Evolutionary conservation across 768 basidiomycete species (phyloP), one percentile per base, ranked within the genome.

Genomic region (Russula earlei): DNA sequence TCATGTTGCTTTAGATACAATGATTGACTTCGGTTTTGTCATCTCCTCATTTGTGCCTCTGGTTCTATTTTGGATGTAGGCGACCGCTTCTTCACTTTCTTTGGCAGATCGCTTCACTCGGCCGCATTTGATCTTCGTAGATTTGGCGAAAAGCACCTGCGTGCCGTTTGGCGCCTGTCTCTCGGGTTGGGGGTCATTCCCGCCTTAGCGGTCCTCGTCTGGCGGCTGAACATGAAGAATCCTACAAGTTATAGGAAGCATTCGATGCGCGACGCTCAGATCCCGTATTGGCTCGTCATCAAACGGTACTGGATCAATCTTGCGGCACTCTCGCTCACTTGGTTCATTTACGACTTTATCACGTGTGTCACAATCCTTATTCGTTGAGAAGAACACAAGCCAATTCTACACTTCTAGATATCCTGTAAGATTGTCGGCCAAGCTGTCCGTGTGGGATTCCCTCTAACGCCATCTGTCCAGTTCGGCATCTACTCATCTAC

Each of bases 321-420:
- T 22, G 65, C 77, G 2, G 91, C 88, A 1, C 80, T 96, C 49
- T 86, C 83, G 2, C 64, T 87, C 29, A 79, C 82, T 29, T 95
- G 92, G 91, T 89, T 89, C 69, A 72, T 90, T 38, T 90, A 90
- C 65, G 87, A 90, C 65, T 83, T 90, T 67, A 87, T 91, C 69
- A 75, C 74, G 78, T 85, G 17, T 47, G 11, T 50, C 14, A 14
- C 15, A 36, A 14, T 17, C 29, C 9, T 22, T 19, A 27, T 42
- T 3, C 20, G 6, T 38, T 25, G 2, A 36, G 34, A 7, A 2
- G 6, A 24, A 17, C 14, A 43, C 10, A 5, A 15, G 12, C 52
- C 51, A 41, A 50, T 38, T 27, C 11, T 47, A 38, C 9, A 6
- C 41, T 22, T 34, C 52, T 55, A 84, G 82, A 38, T 84, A 85